Evolutionary conservation across 2,329 filamentous ascomycete genomes (phyloP), one percentile per base, ranked within the genome.

Genomic region (Exserohilum turcica): DNA sequence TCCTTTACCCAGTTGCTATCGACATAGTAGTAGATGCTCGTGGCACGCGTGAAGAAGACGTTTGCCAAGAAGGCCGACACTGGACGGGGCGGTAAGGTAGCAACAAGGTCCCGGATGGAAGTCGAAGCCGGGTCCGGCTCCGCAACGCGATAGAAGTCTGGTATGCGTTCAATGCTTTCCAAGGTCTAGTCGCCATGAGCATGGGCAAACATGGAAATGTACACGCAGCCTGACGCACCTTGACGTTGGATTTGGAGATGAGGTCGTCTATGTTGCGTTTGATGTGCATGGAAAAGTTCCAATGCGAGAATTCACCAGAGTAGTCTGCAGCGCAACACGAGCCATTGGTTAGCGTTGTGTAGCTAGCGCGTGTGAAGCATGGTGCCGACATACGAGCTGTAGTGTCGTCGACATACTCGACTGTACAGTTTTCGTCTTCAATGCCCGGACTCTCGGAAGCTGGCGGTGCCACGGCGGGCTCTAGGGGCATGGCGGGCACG

Each of bases 1-100:
- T 76, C 73, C 5, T 65, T 57, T 15, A 78, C 63, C 75, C 75
- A 78, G 32, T 71, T 64, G 54, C 74, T 71, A 57, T 78, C 76
- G 3, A 78, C 70, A 43, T 76, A 78, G 44, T 75, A 78, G 51
- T 77, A 77, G 43, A 77, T 76, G 6, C 74, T 78, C 42, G 74
- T 70, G 10, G 75, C 76, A 58, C 77, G 76, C 48, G 76, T 77
- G 60, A 77, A 77, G 55, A 77, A 77, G 21, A 74, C 73, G 35
- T 77, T 73, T 13, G 76, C 67, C 15, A 78, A 64, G 40, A 77
- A 78, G 21, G 77, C 71, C 15, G 76, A 74, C 18, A 60, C 52
- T 9, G 45, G 43, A n/a, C 52, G 55, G 21, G 55, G 51, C 5
- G 57, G 57, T 18, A 60, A 19, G 21, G 37, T 16, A 15, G 40